Evolutionary conservation across 331 rosid genomes (phyloP).

Genomic region (Malus hybrid): DNA sequence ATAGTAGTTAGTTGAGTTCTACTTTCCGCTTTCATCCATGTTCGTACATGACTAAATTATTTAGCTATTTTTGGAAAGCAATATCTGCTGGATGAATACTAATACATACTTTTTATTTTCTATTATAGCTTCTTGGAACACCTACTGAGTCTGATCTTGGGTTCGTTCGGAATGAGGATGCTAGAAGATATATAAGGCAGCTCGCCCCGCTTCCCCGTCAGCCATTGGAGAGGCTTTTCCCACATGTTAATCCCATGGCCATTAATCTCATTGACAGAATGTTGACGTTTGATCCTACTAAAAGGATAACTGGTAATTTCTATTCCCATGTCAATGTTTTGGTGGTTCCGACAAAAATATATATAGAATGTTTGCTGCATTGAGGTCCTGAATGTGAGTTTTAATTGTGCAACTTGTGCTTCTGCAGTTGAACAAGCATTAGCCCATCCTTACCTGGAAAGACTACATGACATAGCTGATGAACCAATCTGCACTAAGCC

Average conservation of each 20-base stretch:
- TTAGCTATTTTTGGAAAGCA: conserved; percentile 2
- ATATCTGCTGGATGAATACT: conserved; percentile 18
- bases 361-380: neutral
- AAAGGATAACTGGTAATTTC: conserved; percentile 80
- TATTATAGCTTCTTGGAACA: conserved; percentile 84
- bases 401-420: neutral
- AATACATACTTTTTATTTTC: conserved; percentile 15
- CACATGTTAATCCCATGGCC: conserved; percentile 83
- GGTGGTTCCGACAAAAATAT: neutral
- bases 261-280: conserved; percentile 88
- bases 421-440: conserved; percentile 84
- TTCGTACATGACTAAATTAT: neutral
- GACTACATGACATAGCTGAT: conserved; percentile 85
- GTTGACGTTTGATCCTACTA: conserved; percentile 81
- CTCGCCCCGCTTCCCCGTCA: conserved; percentile 80
- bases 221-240: conserved; percentile 56
- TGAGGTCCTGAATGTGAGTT: neutral
- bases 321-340: conserved; percentile 1
- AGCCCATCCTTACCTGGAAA: conserved; percentile 94
- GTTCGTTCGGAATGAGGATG: conserved; percentile 71
- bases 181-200: conserved; percentile 74
- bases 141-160: conserved; percentile 93
- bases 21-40: conserved; percentile 4
- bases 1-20: neutral
- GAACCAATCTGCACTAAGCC: conserved; percentile 74